Evolutionary conservation across 176 grass and related monocot species (phyloP).

Genomic region (Puccinellia tenuiflora): DNA sequence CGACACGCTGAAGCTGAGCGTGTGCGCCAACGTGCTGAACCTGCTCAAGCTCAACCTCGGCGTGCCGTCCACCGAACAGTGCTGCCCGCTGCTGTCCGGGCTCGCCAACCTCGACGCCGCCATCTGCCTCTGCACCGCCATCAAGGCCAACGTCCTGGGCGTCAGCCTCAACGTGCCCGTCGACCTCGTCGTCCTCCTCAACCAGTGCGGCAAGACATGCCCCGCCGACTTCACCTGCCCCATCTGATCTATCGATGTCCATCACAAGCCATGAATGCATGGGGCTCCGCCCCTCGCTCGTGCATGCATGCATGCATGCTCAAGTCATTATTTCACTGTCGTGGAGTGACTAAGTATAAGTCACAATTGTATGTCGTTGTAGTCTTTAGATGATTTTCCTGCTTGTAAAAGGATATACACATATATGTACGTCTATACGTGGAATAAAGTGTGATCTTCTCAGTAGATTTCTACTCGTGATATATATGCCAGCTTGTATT

Average conservation of each 20-base stretch:
- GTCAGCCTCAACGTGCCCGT: constrained; percentile 25
- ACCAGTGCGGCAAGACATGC: constrained; percentile 55
- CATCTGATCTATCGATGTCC: not conserved
- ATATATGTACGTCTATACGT: not conserved
- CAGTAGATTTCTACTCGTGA: not conserved
- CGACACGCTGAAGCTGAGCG: constrained; percentile 36
- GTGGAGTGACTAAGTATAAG: not conserved
- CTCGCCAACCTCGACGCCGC: not conserved
- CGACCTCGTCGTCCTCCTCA: constrained; percentile 51
- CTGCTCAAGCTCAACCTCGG: constrained; percentile 13
- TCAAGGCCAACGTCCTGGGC: constrained; percentile 24
- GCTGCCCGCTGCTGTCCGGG: not conserved
- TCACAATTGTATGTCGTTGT: not conserved
- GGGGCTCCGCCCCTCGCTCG: not conserved
- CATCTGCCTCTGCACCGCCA: not conserved
- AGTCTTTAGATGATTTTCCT: not conserved
- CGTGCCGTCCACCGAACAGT: constrained; percentile 23
- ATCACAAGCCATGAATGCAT: not conserved
- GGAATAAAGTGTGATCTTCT: constrained; percentile 19
- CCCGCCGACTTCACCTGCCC: constrained; percentile 58
- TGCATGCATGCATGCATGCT: not conserved
- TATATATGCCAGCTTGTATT: not conserved
- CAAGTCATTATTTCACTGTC: not conserved
- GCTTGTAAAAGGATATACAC: not conserved
- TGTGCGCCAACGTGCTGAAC: constrained; percentile 39